Evolutionary conservation across 1,284 basidiomycete species (phyloP), one percentile per base, ranked within the genome.

Genomic region (Erythrobasidium hasegawianum): DNA sequence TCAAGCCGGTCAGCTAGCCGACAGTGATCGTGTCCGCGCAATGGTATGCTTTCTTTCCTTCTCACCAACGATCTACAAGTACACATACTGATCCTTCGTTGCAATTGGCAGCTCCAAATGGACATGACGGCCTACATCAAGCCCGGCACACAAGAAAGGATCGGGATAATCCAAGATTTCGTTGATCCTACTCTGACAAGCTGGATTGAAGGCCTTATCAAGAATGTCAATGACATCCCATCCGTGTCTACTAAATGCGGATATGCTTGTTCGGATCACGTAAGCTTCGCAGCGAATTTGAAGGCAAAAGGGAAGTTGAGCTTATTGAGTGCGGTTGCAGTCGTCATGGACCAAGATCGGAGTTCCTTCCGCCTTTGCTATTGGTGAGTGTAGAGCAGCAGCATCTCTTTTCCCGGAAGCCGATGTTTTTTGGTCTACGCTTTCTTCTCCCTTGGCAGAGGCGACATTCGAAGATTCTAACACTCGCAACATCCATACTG

Each of bases 51-150:
- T 65, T 77, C 73, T 70, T 78, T 69, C 55, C 2, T 16, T 22
- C 24, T n/a, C n/a, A n/a, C n/a, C n/a, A n/a, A n/a, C n/a, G n/a
- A n/a, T n/a, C n/a, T n/a, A n/a, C n/a, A n/a, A n/a, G n/a, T n/a
- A n/a, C n/a, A n/a, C n/a, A n/a, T n/a, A 33, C 33, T 33, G 5
- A 33, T 33, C 11, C 33, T 5, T 33, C 33, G 33, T 33, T 4
- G 33, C n/a, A n/a, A 33, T 33, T 5, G 13, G 27, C 56, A 22
- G 41, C 64, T 59, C 40, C 77, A 80, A 70, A 92, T 90, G 78
- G 91, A 94, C 77, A 94, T 95, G 89, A 77, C 90, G 49, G 95
- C 94, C 65, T 98, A 90, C 87, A 90, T 98, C 73, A 95, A 95
- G 84, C 78, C 80, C 70, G 94, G 92, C 50, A 90, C 90, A 18